phyloP scores from a whole-genome alignment of 805 yeast genomes.

The Komagataella pastoris region DNA sequence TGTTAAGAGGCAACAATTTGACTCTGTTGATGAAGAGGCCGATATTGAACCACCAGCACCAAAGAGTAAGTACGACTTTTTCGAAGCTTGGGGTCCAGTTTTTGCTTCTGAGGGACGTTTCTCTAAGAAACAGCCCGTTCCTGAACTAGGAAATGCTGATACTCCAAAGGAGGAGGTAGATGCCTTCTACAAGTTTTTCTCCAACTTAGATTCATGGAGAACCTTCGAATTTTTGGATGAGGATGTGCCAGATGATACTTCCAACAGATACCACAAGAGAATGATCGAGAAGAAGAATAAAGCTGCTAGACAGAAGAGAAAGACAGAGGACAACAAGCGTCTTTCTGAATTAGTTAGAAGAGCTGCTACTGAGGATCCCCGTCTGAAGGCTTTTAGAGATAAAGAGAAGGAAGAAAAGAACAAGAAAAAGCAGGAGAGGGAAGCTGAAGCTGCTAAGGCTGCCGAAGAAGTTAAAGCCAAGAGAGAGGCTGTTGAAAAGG shows the following conservation, averaged over 20 bases:
- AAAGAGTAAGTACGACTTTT: constrained; percentile 65
- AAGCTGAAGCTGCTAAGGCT: constrained; percentile 93
- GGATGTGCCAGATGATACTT: constrained; percentile 98
- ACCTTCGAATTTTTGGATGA: constrained; percentile 95
- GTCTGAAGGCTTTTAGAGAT: constrained; percentile 87
- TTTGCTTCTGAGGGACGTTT: constrained; percentile 86
- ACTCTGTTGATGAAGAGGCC: constrained; percentile 86
- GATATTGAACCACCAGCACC: constrained; percentile 69
- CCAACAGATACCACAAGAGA: constrained; percentile 99
- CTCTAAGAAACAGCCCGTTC: constrained; percentile 85
- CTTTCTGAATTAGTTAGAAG: constrained; percentile 76
- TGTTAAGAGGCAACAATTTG: constrained; percentile 80
- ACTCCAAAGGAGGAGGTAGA: constrained; percentile 74
- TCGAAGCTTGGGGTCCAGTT: constrained; percentile 85
- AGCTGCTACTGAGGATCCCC: constrained; percentile 85
- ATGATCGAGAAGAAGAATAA: constrained; percentile 95
- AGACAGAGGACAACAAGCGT: constrained; percentile 93
- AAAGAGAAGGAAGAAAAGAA: constrained; percentile 92
- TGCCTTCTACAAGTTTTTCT: constrained; percentile 83
- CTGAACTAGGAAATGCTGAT: constrained; percentile 56
- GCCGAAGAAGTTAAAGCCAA: constrained; percentile 83
- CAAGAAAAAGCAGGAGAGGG: constrained; percentile 92
- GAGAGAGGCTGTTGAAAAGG: constrained; percentile 80
- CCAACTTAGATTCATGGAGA: constrained; percentile 95
- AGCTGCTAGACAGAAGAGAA: constrained; percentile 92